A percentile compares a stretch with the other conserved stretches of the same genome.
phyloP scores from a whole-genome alignment of 768 basidiomycete species.

The Rubroboletus satanas region DNA sequence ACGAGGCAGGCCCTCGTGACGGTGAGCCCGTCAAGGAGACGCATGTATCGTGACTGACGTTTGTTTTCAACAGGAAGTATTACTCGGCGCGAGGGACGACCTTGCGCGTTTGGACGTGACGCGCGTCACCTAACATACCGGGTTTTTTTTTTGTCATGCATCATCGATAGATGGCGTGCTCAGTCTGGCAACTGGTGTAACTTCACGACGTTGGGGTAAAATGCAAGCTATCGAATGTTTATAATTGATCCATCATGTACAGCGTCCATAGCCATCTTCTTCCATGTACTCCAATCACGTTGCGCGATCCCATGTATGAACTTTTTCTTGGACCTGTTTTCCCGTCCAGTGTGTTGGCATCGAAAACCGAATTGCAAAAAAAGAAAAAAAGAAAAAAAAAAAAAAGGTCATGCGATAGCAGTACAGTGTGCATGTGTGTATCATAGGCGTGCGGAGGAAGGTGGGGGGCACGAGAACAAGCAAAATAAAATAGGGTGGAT shows the following conservation, averaged over 20 bases:
- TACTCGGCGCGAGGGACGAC: slow-evolving; percentile 52
- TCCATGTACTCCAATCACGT: background rate
- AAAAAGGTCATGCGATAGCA: background rate
- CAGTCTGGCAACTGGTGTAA: background rate
- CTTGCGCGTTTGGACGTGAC: slow-evolving; percentile 41
- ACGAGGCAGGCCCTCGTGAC: slow-evolving; percentile 58
- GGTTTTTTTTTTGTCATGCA: background rate
- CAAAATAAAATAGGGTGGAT: background rate
- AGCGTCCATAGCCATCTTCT: background rate
- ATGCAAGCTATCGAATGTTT: background rate
- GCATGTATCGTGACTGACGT: background rate
- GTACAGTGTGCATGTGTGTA: background rate
- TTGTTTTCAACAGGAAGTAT: slow-evolving; percentile 39
- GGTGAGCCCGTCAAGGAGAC: slow-evolving; percentile 30
- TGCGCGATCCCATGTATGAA: background rate
- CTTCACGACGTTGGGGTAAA: background rate
- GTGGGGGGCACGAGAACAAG: background rate
- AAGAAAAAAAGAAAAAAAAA: no score
- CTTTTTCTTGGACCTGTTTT: background rate
- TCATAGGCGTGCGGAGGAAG: background rate
- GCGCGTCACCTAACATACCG: slow-evolving; percentile 6
- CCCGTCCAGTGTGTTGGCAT: background rate
- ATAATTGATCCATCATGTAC: background rate
- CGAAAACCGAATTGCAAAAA: background rate
- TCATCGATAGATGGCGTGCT: background rate